phyloP scores from a whole-genome alignment of 768 basidiomycete genomes.

The Podaxis sp. region DNA sequence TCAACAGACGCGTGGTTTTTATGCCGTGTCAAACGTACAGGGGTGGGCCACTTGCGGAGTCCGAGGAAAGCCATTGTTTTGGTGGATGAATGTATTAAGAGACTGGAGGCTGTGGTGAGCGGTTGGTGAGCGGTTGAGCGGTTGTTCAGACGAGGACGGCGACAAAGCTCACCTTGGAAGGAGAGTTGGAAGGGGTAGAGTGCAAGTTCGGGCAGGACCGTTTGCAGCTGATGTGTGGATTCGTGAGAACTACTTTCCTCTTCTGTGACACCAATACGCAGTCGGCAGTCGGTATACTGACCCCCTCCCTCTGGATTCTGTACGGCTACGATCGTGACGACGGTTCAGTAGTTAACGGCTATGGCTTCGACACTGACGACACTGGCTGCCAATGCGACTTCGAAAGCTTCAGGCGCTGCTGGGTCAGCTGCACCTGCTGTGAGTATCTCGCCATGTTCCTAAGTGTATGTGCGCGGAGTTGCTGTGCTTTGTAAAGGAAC shows the following conservation, averaged over 20 bases:
- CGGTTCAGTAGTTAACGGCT: neutral
- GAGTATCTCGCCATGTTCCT: neutral
- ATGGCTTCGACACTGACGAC: conserved; percentile 27
- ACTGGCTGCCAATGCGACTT: conserved; percentile 21
- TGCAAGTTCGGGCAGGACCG: conserved; percentile 35
- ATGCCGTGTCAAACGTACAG: conserved; percentile 36
- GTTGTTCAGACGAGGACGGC: neutral
- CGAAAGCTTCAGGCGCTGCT: conserved; percentile 16
- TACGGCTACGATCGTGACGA: neutral
- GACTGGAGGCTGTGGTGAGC: neutral
- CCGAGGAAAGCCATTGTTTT: conserved; percentile 69
- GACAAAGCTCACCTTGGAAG: neutral
- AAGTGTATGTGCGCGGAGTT: conserved; percentile 1
- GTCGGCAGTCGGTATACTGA: neutral
- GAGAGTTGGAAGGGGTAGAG: neutral
- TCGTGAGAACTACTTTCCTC: conserved; percentile 25
- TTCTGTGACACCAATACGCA: neutral
- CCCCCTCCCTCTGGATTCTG: neutral
- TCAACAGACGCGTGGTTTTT: neutral
- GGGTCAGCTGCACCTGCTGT: neutral
- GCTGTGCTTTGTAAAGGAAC: neutral
- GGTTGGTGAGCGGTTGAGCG: neutral
- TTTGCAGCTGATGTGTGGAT: conserved; percentile 21
- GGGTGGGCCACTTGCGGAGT: conserved; percentile 78
- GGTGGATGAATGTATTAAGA: conserved; percentile 11